Evolutionary conservation across 805 yeast species (phyloP).

Genomic region (Geotrichum ghanense): DNA sequence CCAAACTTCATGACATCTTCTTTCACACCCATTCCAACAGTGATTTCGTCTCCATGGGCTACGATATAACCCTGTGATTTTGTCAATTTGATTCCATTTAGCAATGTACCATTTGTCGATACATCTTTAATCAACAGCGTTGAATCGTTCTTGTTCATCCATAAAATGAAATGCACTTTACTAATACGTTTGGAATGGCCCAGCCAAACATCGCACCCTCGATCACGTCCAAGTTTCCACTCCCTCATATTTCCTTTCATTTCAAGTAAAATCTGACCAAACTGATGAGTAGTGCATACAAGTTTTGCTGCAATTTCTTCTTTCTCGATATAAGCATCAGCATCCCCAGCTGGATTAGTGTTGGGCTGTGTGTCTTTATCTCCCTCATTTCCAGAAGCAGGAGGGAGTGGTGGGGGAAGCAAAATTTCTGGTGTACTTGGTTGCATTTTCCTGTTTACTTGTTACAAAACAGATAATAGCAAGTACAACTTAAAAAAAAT

Average conservation of each 20-base stretch:
- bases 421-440: no score
- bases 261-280: not conserved
- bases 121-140: conserved; percentile 53
- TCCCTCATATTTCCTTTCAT: conserved; percentile 18
- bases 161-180: conserved; percentile 60
- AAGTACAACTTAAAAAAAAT: no score
- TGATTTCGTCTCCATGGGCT: conserved; percentile 86
- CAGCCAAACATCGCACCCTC: conserved; percentile 50
- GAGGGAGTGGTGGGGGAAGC: no score
- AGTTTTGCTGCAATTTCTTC: conserved; percentile 10
- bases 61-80: conserved; percentile 71
- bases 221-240: conserved; percentile 72
- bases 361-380: conserved; percentile 16
- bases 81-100: conserved; percentile 62
- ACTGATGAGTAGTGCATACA: conserved; percentile 3
- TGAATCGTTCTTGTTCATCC: conserved; percentile 43
- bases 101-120: conserved; percentile 87
- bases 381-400: no score
- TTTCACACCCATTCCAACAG: conserved; percentile 79
- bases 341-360: conserved; percentile 15
- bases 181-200: conserved; percentile 57
- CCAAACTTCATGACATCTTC: conserved; percentile 48
- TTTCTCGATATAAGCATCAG: conserved; percentile 8
- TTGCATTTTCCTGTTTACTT: no score
- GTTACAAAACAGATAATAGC: no score